Base-by-base conservation (phyloP, 106 monocot species). In the Dendrobium catenatum region DNA sequence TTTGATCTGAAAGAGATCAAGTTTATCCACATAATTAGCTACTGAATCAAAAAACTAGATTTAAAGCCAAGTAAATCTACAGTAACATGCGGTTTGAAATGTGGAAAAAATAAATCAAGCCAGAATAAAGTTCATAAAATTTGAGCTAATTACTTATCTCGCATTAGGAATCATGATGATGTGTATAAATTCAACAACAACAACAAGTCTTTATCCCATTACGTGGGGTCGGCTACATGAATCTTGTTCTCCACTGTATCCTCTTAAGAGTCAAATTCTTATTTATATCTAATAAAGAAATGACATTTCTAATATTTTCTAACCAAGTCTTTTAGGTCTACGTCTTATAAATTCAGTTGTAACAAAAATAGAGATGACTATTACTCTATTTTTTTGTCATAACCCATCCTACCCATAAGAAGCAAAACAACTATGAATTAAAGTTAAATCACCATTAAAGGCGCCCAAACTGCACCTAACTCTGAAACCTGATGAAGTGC, bases 1-100 rank as follows among this genome's bases (percentile, higher is more conserved):
- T 87, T 89, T 94, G 49, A 94, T 84, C 96, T 97, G 83, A 78
- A 88, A 78, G 9, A 78, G 10, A 8, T 13, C 29, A 81, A 75
- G 1, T 55, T 74, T 5, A 2, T 73, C 43, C 26, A n/a, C 43
- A 74, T 42, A 43, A 74, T 33, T 13, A 37, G 37, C 70, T 11
- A 68, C 7, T 9, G 33, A 4, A 29, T 13, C 37, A 70, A 70
- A 22, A 37, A 33, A 37, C 3, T 31, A 70, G 1, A 33, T 70
- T 16, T 40, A 70, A 70, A 10, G 9, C 2, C 67, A 68, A 31
- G 9, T 68, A 29, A 66, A 27, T 27, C 24, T 68, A 29, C 11
- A 68, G 67, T 68, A 24, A 1, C 29, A 68, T 68, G 24, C 6
- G 26, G 1, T 11, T 68, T 8, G 27, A 6, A 8, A 56, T 56